Evolutionary conservation across 2,329 filamentous ascomycete species (phyloP).

Genomic region (Sporothrix mexicana): DNA sequence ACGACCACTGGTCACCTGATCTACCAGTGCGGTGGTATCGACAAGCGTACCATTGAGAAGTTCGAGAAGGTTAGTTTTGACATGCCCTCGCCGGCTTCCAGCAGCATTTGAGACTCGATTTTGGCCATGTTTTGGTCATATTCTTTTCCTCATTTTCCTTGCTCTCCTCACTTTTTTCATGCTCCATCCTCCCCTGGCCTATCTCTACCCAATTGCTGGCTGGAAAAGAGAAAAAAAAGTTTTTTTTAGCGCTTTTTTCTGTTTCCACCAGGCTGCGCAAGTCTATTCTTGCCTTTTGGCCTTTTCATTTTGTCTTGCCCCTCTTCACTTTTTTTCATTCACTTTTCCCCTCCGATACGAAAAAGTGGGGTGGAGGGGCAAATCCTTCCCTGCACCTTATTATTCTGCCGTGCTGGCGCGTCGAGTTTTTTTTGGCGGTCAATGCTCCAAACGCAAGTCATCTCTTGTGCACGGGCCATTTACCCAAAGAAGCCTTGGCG

Average conservation of each 20-base stretch:
- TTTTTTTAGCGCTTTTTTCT: conserved; percentile 40
- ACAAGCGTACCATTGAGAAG: conserved; percentile 99
- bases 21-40: conserved; percentile 99
- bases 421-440: conserved; percentile 36
- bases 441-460: conserved; percentile 9
- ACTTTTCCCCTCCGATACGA: conserved; percentile 25
- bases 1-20: conserved; percentile 96
- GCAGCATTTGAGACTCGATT: not conserved
- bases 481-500: not conserved
- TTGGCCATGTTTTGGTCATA: not conserved
- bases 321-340: not conserved
- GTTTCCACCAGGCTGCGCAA: conserved; percentile 32
- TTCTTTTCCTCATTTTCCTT: not conserved
- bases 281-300: conserved; percentile 3
- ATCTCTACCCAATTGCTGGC: conserved; percentile 34
- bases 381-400: conserved; percentile 6
- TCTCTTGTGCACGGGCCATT: conserved; percentile 32
- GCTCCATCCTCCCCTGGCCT: conserved; percentile 33
- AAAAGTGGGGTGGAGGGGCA: conserved; percentile 39
- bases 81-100: not conserved
- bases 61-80: conserved; percentile 91
- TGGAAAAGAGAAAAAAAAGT: conserved; percentile 31
- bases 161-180: not conserved
- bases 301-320: conserved; percentile 36
- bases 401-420: conserved; percentile 39